A percentile compares a stretch with the other conserved stretches of the same genome.
These are phyloP conservation scores for Thelephora terrestris DNA, from an alignment of 1,284 basidiomycete species.

Conservation along the genomic window DNA sequence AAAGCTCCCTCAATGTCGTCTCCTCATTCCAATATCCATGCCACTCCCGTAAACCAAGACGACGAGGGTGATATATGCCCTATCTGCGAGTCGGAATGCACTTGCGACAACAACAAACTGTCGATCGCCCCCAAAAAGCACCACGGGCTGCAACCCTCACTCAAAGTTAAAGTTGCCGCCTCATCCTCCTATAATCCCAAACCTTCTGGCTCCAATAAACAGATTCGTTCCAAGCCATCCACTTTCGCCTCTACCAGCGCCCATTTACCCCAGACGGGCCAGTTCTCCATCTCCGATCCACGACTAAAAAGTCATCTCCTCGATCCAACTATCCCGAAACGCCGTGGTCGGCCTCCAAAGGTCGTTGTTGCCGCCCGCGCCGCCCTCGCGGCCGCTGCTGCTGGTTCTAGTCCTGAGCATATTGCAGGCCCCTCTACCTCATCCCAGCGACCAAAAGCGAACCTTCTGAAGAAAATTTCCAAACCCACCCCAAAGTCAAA, in stretches of 20 bases:
- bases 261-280: conserved; percentile 4
- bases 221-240: conserved; percentile 16
- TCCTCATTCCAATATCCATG: conserved; percentile 59
- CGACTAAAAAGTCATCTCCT: conserved; percentile 13
- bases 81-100: conserved; percentile 79
- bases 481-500: conserved; percentile 8
- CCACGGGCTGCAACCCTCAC: not conserved
- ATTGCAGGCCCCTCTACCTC: conserved; percentile 8
- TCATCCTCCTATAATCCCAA: conserved; percentile 19
- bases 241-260: conserved; percentile 15
- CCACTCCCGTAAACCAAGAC: conserved; percentile 30
- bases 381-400: conserved; percentile 13
- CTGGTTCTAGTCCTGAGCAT: not conserved
- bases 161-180: conserved; percentile 6
- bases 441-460: conserved; percentile 15
- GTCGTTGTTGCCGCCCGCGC: conserved; percentile 20
- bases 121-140: conserved; percentile 17
- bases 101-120: conserved; percentile 40
- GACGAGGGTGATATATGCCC: conserved; percentile 74
- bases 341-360: conserved; percentile 47
- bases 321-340: conserved; percentile 29
- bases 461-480: conserved; percentile 7
- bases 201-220: conserved; percentile 7
- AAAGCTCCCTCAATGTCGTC: conserved; percentile 52
- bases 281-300: conserved; percentile 5